Conservation (phyloP, 169 alveolate genomes). For the Babesia sp. region DNA sequence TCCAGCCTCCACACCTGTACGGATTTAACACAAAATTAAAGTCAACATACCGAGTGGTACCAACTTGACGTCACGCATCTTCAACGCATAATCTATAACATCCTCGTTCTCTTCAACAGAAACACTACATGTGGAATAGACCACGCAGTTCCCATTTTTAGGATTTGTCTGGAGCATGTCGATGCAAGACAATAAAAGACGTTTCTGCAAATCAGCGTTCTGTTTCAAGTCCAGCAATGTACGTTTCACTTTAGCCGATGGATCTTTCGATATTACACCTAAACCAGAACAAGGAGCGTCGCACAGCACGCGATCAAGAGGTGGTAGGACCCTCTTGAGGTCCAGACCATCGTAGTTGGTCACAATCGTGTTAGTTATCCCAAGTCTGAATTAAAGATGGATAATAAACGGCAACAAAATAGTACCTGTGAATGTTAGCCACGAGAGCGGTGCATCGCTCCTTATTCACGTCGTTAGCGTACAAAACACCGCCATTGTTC, state of each 20-base stretch:
- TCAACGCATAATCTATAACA: conserved; percentile 93
- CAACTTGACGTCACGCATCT: conserved; percentile 86
- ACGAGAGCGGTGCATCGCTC: conserved; percentile 90
- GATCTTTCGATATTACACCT: conserved; percentile 95
- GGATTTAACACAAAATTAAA: background rate
- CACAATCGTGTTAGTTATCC: conserved; percentile 89
- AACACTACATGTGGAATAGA: conserved; percentile 96
- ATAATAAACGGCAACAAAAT: background rate
- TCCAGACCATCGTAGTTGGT: conserved; percentile 92
- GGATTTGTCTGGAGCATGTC: conserved; percentile 88
- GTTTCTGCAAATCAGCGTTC: conserved; percentile 92
- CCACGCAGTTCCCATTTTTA: conserved; percentile 94
- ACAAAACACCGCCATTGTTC: conserved; percentile 92
- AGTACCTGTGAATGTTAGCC: conserved; percentile 86
- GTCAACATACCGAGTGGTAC: conserved; percentile 50
- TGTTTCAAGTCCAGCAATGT: conserved; percentile 88
- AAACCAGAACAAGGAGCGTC: conserved; percentile 97
- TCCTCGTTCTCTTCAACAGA: conserved; percentile 96
- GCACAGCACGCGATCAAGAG: conserved; percentile 90
- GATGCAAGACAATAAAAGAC: conserved; percentile 90
- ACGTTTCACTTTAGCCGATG: conserved; percentile 89
- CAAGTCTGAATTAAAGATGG: conserved; percentile 81
- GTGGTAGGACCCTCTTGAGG: conserved; percentile 80
- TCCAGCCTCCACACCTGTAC: conserved; percentile 82
- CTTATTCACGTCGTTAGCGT: conserved; percentile 92